phyloP scores from a whole-genome alignment of 2,329 filamentous ascomycete species.

The Fusarium ambrosium region DNA sequence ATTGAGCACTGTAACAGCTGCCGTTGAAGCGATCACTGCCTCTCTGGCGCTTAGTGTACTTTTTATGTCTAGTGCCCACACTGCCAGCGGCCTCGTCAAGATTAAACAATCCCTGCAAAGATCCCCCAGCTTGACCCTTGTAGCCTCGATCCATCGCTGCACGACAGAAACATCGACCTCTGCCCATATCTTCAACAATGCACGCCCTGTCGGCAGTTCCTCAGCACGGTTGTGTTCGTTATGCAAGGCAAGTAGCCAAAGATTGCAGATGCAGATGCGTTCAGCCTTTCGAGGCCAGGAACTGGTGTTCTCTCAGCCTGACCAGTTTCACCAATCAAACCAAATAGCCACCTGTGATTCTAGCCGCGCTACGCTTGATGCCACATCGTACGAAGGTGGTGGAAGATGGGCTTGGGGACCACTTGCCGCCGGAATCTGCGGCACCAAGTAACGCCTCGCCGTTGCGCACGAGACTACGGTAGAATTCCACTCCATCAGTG shows the following conservation, averaged over 20 bases:
- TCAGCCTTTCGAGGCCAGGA: slow-evolving; percentile 21
- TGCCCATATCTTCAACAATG: slow-evolving; percentile 2
- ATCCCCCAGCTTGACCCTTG: slow-evolving; percentile 42
- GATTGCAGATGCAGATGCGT: not conserved
- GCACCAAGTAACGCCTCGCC: slow-evolving; percentile 37
- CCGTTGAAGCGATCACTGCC: not conserved
- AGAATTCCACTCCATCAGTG: slow-evolving; percentile 1
- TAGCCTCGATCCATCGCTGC: slow-evolving; percentile 34
- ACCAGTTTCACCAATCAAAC: slow-evolving; percentile 23
- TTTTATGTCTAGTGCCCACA: not conserved
- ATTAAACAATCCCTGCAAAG: slow-evolving; percentile 29
- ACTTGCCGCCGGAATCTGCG: slow-evolving; percentile 26
- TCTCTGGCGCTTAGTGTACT: not conserved
- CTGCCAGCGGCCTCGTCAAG: not conserved
- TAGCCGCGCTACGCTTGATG: slow-evolving; percentile 20
- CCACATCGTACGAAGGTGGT: slow-evolving; percentile 15
- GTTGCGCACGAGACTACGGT: slow-evolving; percentile 8
- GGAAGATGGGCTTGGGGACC: slow-evolving; percentile 14
- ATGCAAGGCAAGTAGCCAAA: not conserved
- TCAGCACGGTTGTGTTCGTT: not conserved
- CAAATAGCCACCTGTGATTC: slow-evolving; percentile 31
- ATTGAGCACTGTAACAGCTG: not conserved
- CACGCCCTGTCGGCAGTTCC: not conserved
- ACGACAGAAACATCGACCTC: slow-evolving; percentile 24
- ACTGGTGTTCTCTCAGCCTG: slow-evolving; percentile 12